Evolutionary conservation across 2,329 filamentous ascomycete genomes (phyloP), one percentile per base, ranked within the genome.

Genomic region (Dendrostoma leiphaemia): DNA sequence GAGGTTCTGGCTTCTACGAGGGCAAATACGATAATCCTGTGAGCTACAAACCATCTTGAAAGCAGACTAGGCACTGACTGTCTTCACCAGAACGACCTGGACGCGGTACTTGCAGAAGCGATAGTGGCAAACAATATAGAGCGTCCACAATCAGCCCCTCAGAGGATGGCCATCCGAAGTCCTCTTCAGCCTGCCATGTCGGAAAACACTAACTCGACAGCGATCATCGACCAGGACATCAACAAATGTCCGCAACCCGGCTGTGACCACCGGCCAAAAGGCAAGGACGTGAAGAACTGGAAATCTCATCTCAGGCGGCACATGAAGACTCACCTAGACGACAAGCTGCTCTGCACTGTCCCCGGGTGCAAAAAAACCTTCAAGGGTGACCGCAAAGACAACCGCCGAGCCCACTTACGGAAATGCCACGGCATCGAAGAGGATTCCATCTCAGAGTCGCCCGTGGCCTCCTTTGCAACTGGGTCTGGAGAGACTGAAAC

Each of bases 331-430:
- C 45, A 34, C 38, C 29, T 38, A 23, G 8, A 23, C 38, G 28
- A 52, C 48, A 55, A 46, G 43, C 28, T 55, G 28, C 24, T 46
- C 24, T 56, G 41, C 32, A 26, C 1, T 15, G 9, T 43, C 13
- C 5, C 21, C 1, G 41, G 8, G 7, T 31, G 26, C n/a, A 8
- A 3, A 4, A 28, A 15, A 8, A 26, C 17, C 9, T 47, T 47
- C 15, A 8, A 17, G 15, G 44, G 19, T 12, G 21, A 21, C 19
- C 44, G 44, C 29, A 8, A 7, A 6, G 44, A 47, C 19, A 47
- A 47, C 15, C 31, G n/a, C 13, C 44, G 31, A 19, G n/a, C 28
- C 8, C 44, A 47, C 21, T 12, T 47, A 4, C 9, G 0, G 3
- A 7, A 21, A 31, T 3, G 28, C 23, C 44, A 34, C 12, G 9